Evolutionary conservation across 2,329 filamentous ascomycete genomes (phyloP).

Genomic region (Bertia moriformis): DNA sequence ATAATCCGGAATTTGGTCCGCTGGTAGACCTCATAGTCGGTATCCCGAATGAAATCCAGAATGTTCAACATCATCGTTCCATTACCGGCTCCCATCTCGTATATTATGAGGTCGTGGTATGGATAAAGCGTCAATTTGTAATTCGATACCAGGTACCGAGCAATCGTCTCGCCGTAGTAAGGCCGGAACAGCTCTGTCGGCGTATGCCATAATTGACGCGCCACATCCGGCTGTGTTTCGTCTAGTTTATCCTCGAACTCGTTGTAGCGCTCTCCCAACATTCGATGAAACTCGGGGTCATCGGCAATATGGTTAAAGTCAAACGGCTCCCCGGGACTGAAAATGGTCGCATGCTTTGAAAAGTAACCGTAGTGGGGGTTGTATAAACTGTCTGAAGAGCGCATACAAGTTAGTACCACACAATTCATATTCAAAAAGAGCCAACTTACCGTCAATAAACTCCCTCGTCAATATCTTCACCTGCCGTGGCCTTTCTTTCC

Average conservation of each 20-base stretch:
- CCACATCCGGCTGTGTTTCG: slow-evolving; percentile 46
- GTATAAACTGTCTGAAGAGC: slow-evolving; percentile 65
- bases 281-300: slow-evolving; percentile 68
- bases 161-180: slow-evolving; percentile 92
- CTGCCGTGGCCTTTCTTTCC: slow-evolving; percentile 63
- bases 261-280: slow-evolving; percentile 67
- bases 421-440: not conserved
- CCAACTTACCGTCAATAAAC: slow-evolving; percentile 71
- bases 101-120: slow-evolving; percentile 92
- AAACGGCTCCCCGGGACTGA: slow-evolving; percentile 82
- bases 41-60: slow-evolving; percentile 82
- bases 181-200: slow-evolving; percentile 93
- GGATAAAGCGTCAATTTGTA: slow-evolving; percentile 90
- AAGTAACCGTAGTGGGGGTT: slow-evolving; percentile 94
- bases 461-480: slow-evolving; percentile 97
- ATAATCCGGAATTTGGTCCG: slow-evolving; percentile 91
- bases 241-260: slow-evolving; percentile 85
- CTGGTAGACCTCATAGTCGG: slow-evolving; percentile 82
- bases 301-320: slow-evolving; percentile 69
- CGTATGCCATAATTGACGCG: slow-evolving; percentile 92
- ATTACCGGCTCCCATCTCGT: slow-evolving; percentile 96
- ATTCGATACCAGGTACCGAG: slow-evolving; percentile 88
- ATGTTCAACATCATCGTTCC: slow-evolving; percentile 98
- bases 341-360: slow-evolving; percentile 91
- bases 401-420: slow-evolving; percentile 7